Evolutionary conservation across 306 rosid species (phyloP), one percentile per base, ranked within the genome.

Genomic region (Lupinus albus): DNA sequence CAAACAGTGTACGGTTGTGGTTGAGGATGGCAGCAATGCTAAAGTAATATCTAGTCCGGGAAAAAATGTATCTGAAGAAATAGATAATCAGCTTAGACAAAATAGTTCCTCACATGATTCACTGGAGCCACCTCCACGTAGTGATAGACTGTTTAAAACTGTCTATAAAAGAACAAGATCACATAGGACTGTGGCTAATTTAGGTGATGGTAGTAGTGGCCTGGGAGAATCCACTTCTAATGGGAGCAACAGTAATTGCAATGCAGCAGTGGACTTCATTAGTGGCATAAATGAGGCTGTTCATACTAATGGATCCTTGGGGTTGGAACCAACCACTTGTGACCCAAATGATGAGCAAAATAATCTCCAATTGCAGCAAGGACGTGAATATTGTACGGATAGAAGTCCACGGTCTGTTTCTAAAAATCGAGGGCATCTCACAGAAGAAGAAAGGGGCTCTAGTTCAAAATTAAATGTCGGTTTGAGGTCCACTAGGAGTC

Each of bases 401-500:
- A 80, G 81, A 73, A 75, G 82, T 79, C 70, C 80, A 72, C 84
- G 75, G 51, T 65, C 76, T 65, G 71, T 76, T 68, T 71, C 81
- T 33, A 70, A 32, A 28, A 75, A 53, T 47, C 81, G 80, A 70
- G 82, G 77, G 75, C 89, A 80, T 48, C 56, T 76, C 63, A 67
- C 63, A 4, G 74, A 72, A 70, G 96, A 84, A 78, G 91, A 85
- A 25, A 73, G 68, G 82, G 95, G 89, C 69, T 82, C 92, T 50
- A 78, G 82, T 77, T 91, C 96, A 72, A 88, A 84, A 67, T 72
- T 70, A 67, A 81, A 89, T 62, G 91, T 88, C n/a, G 90, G 97
- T 63, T 81, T 87, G 84, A 88, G 99, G 75, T 90, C 99, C 16
- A 81, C 88, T 60, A 84, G 97, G 82, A 94, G 57, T 71, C 84